Evolutionary conservation across 768 basidiomycete species (phyloP).

Genomic region (Cystofilobasidium capitatum): DNA sequence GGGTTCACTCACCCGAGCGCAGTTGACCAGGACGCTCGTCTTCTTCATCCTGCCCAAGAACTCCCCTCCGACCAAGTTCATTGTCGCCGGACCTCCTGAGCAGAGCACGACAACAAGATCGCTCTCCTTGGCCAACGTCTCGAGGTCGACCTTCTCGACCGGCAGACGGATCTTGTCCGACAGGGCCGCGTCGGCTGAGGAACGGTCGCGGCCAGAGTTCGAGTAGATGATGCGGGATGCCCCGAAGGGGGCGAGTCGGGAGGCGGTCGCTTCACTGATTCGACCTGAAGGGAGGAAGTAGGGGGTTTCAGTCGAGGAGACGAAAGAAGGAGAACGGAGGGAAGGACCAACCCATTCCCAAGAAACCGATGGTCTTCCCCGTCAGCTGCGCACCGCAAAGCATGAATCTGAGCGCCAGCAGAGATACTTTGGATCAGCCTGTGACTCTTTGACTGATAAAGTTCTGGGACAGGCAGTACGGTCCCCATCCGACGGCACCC

Average conservation of each 20-base stretch:
- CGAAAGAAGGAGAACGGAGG: too few relatives aligned
- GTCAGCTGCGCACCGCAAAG: slow-evolving; percentile 58
- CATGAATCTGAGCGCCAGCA: slow-evolving; percentile 43
- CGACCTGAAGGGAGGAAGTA: too few relatives aligned
- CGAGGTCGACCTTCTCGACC: slow-evolving; percentile 36
- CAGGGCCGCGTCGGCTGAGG: slow-evolving; percentile 11
- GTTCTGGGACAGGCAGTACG: not conserved
- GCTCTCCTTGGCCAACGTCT: slow-evolving; percentile 61
- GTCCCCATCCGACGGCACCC: slow-evolving; percentile 42
- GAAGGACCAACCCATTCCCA: slow-evolving; percentile 46
- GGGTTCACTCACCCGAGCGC: slow-evolving; percentile 49
- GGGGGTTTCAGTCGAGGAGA: too few relatives aligned
- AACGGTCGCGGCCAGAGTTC: slow-evolving; percentile 7
- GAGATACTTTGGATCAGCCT: slow-evolving; percentile 3
- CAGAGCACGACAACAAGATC: slow-evolving; percentile 73
- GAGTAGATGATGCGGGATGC: slow-evolving; percentile 52
- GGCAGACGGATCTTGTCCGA: not conserved
- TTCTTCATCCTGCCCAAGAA: slow-evolving; percentile 80
- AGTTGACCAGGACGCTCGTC: slow-evolving; percentile 72
- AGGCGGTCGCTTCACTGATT: not conserved
- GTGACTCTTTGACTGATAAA: too few relatives aligned
- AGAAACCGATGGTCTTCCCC: slow-evolving; percentile 62
- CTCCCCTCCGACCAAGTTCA: slow-evolving; percentile 58
- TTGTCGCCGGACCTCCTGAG: slow-evolving; percentile 45
- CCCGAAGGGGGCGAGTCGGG: not conserved